Percentiles rank a stretch among this genome's conserved stretches.
These are phyloP conservation scores for Pichia sp. DNA, from an alignment of 1,139 yeast species.

Conservation along the genomic window DNA sequence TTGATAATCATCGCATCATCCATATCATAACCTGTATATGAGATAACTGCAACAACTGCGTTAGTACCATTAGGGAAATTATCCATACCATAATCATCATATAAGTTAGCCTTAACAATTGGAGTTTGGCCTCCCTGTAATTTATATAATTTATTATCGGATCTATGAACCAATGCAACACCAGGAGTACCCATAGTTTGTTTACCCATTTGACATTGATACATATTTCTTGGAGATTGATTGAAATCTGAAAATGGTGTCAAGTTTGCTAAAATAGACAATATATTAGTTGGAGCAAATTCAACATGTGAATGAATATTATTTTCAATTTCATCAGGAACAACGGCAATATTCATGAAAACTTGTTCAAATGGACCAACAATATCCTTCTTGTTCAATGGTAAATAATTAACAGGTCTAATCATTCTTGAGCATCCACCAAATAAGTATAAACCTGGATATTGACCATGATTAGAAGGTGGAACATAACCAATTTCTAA, in stretches of 20 bases:
- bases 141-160: slow-evolving; percentile 90
- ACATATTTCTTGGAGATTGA: slow-evolving; percentile 99
- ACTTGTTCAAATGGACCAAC: slow-evolving; percentile 98
- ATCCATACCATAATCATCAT: slow-evolving; percentile 96
- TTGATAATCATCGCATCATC: slow-evolving; percentile 98
- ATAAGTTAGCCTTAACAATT: slow-evolving; percentile 85
- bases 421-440: slow-evolving; percentile 93
- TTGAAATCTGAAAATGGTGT: slow-evolving; percentile 98
- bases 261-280: slow-evolving; percentile 89
- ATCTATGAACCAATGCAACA: slow-evolving; percentile 84
- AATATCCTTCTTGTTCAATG: slow-evolving; percentile 73
- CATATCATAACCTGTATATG: slow-evolving; percentile 99
- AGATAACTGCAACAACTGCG: slow-evolving; percentile 97
- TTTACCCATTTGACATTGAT: slow-evolving; percentile 99
- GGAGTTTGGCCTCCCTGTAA: slow-evolving; percentile 97
- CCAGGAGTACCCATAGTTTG: slow-evolving; percentile 99
- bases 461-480: slow-evolving; percentile 90
- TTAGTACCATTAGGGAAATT: slow-evolving; percentile 98
- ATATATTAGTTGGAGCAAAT: slow-evolving; percentile 86
- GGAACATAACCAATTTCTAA: slow-evolving; percentile 95
- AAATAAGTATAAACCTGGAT: slow-evolving; percentile 88
- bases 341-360: slow-evolving; percentile 91
- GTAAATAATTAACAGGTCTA: slow-evolving; percentile 90
- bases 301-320: slow-evolving; percentile 89
- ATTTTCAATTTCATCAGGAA: slow-evolving; percentile 82